These are phyloP conservation scores for Mycena filopes DNA, from an alignment of 768 basidiomycete genomes.

Conservation along the genomic window DNA sequence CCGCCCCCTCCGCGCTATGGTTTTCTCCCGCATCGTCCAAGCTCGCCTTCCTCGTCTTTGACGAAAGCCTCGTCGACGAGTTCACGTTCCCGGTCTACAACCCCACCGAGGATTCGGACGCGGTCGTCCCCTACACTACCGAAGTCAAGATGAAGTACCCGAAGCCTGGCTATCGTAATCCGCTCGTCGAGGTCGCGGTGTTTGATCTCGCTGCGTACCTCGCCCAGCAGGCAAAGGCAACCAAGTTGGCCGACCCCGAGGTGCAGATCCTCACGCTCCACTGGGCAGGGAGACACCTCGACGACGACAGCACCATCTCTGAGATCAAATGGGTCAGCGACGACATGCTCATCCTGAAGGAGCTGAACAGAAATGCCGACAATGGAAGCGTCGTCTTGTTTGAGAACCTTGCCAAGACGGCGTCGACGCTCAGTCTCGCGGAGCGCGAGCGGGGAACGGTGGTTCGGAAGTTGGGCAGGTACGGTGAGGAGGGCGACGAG, in stretches of 20 bases:
- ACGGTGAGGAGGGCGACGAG: conserved; percentile 88
- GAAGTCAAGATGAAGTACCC: conserved; percentile 83
- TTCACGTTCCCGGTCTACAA: conserved; percentile 94
- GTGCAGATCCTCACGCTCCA: conserved; percentile 65
- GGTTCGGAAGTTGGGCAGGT: conserved; percentile 80
- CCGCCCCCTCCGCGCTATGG: conserved; percentile 81
- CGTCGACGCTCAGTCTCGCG: conserved; percentile 35
- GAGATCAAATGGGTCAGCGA: conserved; percentile 92
- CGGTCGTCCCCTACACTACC: conserved; percentile 82
- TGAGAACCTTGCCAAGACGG: conserved; percentile 51
- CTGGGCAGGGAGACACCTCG: conserved; percentile 71
- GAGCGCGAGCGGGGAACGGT: conserved; percentile 58
- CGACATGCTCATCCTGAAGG: conserved; percentile 80
- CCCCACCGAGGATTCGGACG: conserved; percentile 74
- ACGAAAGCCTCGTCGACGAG: conserved; percentile 89
- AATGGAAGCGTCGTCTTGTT: conserved; percentile 86
- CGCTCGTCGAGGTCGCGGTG: conserved; percentile 82
- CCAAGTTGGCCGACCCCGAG: conserved; percentile 37
- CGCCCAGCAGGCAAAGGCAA: conserved; percentile 26
- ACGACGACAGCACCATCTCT: conserved; percentile 74
- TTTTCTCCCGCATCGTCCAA: conserved; percentile 85
- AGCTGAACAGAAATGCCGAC: conserved; percentile 86
- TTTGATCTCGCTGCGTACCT: conserved; percentile 78
- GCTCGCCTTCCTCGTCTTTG: conserved; percentile 86
- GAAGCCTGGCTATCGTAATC: conserved; percentile 92